These are phyloP conservation scores for Tinospora cordifolia DNA, from an alignment of 164 flowering plant species.

Conservation along the genomic window DNA sequence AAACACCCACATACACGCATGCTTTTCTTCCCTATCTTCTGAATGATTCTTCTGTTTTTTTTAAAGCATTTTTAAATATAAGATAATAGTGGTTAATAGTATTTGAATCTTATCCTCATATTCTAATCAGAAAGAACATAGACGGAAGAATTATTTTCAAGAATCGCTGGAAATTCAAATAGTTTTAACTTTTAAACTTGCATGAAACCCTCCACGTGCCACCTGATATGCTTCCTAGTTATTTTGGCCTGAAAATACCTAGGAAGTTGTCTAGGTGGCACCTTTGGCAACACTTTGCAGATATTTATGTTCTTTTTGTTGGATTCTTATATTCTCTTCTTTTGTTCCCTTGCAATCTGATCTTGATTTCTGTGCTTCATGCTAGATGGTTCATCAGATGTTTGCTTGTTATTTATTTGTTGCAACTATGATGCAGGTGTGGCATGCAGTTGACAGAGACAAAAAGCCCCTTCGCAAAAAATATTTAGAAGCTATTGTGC, in stretches of 20 bases:
- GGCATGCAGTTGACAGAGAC: constrained; percentile 87
- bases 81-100: neutral
- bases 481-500: constrained; percentile 85
- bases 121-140: no score
- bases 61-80: neutral
- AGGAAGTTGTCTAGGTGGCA: neutral
- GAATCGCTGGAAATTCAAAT: no score
- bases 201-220: neutral
- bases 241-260: neutral
- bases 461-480: constrained; percentile 74
- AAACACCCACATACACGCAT: neutral
- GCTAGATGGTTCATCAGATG: neutral
- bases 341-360: neutral
- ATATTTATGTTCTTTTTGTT: neutral
- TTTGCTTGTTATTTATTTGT: neutral
- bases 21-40: neutral
- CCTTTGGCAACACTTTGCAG: neutral
- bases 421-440: constrained; percentile 51
- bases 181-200: no score
- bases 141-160: no score
- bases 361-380: neutral
- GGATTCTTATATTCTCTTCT: neutral
- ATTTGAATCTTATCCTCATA: no score
- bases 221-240: neutral
- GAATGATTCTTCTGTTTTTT: neutral